Percentiles rank a stretch among this genome's conserved stretches.
These are phyloP conservation scores for Haplosporangium gracile DNA, from an alignment of 192 early-diverging fungal species.

Conservation along the genomic window DNA sequence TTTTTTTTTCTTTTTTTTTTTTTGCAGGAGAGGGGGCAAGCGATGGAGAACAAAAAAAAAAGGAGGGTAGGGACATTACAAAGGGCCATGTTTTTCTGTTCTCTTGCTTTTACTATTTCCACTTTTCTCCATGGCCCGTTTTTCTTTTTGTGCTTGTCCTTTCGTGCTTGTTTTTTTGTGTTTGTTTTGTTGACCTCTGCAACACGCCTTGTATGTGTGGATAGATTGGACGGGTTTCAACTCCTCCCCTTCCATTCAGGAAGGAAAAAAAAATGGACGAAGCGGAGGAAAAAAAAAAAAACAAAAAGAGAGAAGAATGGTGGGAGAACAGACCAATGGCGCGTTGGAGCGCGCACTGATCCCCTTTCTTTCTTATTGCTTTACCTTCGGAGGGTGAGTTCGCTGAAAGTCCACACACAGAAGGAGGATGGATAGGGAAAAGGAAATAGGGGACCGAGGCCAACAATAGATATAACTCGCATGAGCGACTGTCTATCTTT, in stretches of 20 bases:
- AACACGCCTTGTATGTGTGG: neutral
- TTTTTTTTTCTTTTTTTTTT: neutral
- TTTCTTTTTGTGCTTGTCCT: neutral
- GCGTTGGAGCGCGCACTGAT: neutral
- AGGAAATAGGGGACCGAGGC: too few species aligned
- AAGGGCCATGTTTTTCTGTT: neutral
- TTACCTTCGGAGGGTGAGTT: neutral
- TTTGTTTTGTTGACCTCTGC: neutral
- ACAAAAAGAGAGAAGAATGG: neutral
- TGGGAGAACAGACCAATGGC: neutral
- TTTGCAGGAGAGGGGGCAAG: neutral
- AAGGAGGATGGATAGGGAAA: too few species aligned
- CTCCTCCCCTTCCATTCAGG: too few species aligned
- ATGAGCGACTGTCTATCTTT: neutral
- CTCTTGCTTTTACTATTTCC: neutral
- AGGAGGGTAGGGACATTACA: neutral
- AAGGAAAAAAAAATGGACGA: neutral
- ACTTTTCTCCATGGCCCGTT: neutral
- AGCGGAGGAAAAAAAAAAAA: neutral
- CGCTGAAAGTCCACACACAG: neutral
- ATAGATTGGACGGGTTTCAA: neutral
- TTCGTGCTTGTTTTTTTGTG: too few species aligned
- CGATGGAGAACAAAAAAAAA: neutral
- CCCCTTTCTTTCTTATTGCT: neutral
- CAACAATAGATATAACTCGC: neutral